phyloP scores from a whole-genome alignment of 148 eudicot genomes.

The Cornus controversa region DNA sequence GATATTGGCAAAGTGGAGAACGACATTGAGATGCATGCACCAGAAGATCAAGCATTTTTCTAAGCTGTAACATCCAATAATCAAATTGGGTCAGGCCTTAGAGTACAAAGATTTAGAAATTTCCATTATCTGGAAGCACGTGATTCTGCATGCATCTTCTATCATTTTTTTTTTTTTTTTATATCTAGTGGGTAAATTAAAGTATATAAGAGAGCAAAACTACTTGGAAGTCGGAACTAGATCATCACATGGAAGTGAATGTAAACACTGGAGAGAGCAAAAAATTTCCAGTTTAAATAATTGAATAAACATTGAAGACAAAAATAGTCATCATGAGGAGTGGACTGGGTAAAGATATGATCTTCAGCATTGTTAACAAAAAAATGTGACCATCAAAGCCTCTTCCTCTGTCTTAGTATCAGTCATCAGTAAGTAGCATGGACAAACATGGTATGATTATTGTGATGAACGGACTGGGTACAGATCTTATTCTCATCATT shows the following conservation, averaged over 20 bases:
- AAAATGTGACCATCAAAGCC: neutral
- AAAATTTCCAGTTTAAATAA: neutral
- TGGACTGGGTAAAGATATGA: neutral
- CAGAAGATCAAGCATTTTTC: conserved; percentile 93
- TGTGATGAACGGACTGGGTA: neutral
- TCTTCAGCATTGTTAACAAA: neutral
- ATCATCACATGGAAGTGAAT: neutral
- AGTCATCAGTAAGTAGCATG: neutral
- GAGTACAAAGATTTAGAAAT: neutral
- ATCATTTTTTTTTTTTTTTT: neutral
- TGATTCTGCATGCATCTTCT: neutral
- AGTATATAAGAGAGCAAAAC: neutral
- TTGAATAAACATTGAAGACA: neutral
- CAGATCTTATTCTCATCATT: neutral
- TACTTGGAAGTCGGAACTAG: neutral
- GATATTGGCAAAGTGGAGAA: conserved; percentile 66
- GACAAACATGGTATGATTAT: neutral
- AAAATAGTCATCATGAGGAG: neutral
- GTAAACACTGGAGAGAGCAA: neutral
- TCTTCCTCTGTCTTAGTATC: neutral
- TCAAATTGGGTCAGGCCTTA: conserved; percentile 4
- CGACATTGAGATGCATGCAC: conserved; percentile 94
- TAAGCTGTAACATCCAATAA: conserved; percentile 54
- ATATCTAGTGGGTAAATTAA: neutral
- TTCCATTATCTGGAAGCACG: neutral